Conservation (phyloP, 2,329 filamentous ascomycete genomes). For the Torrubiella hemipterigena region DNA sequence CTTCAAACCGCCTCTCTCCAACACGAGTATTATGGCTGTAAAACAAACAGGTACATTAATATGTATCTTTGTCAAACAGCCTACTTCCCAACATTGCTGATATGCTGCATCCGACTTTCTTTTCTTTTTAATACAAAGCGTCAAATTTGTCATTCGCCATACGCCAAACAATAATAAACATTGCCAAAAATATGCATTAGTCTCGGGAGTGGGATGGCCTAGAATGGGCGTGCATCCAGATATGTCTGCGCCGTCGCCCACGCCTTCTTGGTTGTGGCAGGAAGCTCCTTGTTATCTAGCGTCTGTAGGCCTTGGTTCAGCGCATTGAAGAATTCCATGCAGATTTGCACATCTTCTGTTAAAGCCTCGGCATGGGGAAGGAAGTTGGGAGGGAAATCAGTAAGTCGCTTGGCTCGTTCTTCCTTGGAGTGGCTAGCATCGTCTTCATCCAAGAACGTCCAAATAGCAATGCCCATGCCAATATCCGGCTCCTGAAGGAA, state of each 20-base stretch:
- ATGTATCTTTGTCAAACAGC: no score
- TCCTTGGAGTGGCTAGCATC: conserved; percentile 42
- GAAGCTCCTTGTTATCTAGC: conserved; percentile 34
- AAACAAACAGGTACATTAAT: no score
- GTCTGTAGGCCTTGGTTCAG: conserved; percentile 45
- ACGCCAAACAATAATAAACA: neutral
- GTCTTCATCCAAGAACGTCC: conserved; percentile 67
- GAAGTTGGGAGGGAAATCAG: conserved; percentile 38
- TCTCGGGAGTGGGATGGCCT: no score
- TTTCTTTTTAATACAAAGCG: no score
- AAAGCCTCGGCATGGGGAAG: conserved; percentile 49
- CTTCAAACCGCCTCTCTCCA: no score
- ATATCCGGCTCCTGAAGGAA: conserved; percentile 62
- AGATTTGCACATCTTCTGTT: conserved; percentile 46
- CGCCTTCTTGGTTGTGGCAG: conserved; percentile 30
- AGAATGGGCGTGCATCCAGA: conserved; percentile 31
- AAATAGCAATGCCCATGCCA: conserved; percentile 66
- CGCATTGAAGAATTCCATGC: conserved; percentile 45
- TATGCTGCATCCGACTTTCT: no score
- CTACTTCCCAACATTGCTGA: no score
- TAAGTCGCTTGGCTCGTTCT: conserved; percentile 29
- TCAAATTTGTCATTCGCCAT: neutral
- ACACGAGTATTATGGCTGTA: no score
- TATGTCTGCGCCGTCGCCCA: conserved; percentile 47
- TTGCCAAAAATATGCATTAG: neutral